Percentiles rank a stretch among this genome's conserved stretches.
Evolutionary conservation across 768 basidiomycete genomes (phyloP).

Genomic region (Paxillus involutus): DNA sequence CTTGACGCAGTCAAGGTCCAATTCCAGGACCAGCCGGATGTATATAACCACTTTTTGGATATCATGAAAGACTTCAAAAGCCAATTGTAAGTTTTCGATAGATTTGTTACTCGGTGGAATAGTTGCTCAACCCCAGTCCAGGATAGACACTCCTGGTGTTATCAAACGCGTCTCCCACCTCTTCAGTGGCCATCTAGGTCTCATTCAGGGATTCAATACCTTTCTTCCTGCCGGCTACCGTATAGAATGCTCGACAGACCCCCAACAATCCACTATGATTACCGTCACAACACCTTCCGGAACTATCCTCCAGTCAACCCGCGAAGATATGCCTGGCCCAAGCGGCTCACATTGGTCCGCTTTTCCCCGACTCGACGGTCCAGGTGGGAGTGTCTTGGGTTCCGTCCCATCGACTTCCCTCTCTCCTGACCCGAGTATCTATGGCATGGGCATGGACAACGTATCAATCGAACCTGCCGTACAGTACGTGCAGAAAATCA

Average conservation of each 20-base stretch:
- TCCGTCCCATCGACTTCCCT: conserved; percentile 6
- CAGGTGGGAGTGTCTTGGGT: not conserved
- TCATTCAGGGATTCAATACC: conserved; percentile 98
- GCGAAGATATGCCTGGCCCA: conserved; percentile 40
- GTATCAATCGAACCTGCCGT: conserved; percentile 76
- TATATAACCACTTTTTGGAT: conserved; percentile 63
- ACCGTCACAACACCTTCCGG: conserved; percentile 79
- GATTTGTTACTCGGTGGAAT: not conserved
- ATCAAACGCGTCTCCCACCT: conserved; percentile 93
- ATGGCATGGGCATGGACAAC: conserved; percentile 36
- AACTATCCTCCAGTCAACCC: conserved; percentile 55
- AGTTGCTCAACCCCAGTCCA: conserved; percentile 29
- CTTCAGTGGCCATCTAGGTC: conserved; percentile 84
- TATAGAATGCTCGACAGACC: conserved; percentile 75
- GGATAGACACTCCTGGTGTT: conserved; percentile 97
- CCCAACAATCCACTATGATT: conserved; percentile 63
- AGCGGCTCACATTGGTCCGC: conserved; percentile 41
- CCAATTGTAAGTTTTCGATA: conserved; percentile 42
- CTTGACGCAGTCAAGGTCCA: conserved; percentile 64
- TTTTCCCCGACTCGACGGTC: conserved; percentile 18
- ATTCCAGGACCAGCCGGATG: conserved; percentile 57
- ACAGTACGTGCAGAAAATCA: conserved; percentile 96
- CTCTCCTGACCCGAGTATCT: conserved; percentile 22
- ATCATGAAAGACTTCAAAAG: conserved; percentile 81
- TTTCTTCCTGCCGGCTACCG: conserved; percentile 94